Base-by-base conservation (phyloP, 1,139 yeast genomes). In the Lodderomyces orthopsilosis region DNA sequence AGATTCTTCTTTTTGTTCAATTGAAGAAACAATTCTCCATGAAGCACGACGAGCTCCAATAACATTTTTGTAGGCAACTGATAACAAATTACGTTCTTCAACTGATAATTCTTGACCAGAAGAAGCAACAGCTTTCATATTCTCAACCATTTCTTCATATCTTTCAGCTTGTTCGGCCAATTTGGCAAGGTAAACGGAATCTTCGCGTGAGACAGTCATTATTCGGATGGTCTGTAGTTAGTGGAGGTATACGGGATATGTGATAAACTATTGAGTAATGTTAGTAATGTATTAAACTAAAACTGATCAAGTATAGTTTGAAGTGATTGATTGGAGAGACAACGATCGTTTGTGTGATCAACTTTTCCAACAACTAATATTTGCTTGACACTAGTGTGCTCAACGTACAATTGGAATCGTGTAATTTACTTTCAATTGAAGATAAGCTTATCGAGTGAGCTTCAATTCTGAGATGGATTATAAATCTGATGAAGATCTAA, bases 101-200 rank as follows among this genome's bases (percentile, higher is more conserved):
- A 93, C 96, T 34, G 95, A 85, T 60, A 93, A 78, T 70, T 91
- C 98, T 70, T 89, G 91, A 52, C 96, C 97, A 40, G 95, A 81
- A 38, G 96, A 85, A 56, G 97, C 97, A 63, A 93, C 98, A 48
- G 89, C 87, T 72, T 91, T 91, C 98, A 93, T 93, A 75, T 88
- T 88, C 70, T 90, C 96, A 59, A 93, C 98, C 98, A 90, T 91
- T 75, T 94, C 98, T 75, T 93, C 98, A 69, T 93, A 93, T 74
- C 98, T 95, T 77, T 93, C 98, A 62, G 98, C 98, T 78, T 93
- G 98, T 76, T 93, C 98, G 61, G 98, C 97, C 71, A 93, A 87
- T 74, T 93, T 93, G 71, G 98, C 98, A 69, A 93, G 85, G 74
- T 91, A 93, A 62, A 93, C 97, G 60, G 96, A 88, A 77, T 91